Evolutionary conservation across 1,284 basidiomycete genomes (phyloP).

Genomic region (Boletus smithii): DNA sequence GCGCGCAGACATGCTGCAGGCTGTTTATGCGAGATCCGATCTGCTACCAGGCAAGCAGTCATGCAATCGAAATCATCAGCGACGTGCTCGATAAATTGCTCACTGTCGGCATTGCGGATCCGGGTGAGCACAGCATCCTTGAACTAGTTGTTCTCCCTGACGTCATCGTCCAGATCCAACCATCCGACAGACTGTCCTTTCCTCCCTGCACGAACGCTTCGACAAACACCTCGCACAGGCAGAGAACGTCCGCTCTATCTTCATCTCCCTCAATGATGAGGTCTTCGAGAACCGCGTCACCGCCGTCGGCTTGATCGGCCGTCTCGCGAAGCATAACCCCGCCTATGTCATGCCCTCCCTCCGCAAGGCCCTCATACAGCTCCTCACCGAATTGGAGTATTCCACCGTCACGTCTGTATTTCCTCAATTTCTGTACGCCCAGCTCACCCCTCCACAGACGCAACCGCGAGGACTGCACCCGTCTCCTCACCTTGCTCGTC

Average conservation of each 20-base stretch:
- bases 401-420: constrained; percentile 77
- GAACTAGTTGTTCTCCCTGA: neutral
- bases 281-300: constrained; percentile 91
- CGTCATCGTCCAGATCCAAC: constrained; percentile 54
- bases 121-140: constrained; percentile 53
- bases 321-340: constrained; percentile 93
- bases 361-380: constrained; percentile 93
- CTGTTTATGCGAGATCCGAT: constrained; percentile 95
- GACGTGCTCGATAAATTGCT: constrained; percentile 97
- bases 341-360: constrained; percentile 99
- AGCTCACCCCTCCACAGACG: constrained; percentile 43
- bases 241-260: constrained; percentile 94
- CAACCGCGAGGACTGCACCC: constrained; percentile 90
- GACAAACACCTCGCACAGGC: constrained; percentile 99
- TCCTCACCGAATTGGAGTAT: constrained; percentile 96
- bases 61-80: constrained; percentile 96
- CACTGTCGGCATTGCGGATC: constrained; percentile 96
- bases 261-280: constrained; percentile 98
- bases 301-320: constrained; percentile 90
- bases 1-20: constrained; percentile 89
- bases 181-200: constrained; percentile 87
- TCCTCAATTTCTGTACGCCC: neutral
- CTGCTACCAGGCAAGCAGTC: constrained; percentile 92
- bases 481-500: constrained; percentile 82
- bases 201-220: constrained; percentile 89